Base-by-base conservation (phyloP, 345 rosid species). In the Lenwebbia sp. region DNA sequence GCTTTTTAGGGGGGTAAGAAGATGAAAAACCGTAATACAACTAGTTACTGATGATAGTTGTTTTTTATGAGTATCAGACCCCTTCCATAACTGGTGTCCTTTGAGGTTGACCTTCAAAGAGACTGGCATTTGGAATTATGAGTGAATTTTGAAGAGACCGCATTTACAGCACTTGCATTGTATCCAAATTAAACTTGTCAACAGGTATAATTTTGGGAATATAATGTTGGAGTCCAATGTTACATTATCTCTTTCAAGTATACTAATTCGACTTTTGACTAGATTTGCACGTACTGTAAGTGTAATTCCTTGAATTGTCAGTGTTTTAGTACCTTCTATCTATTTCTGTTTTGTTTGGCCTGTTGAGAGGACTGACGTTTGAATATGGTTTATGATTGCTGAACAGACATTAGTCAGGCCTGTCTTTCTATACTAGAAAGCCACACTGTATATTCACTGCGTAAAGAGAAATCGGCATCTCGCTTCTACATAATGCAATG, bases 401-500 rank as follows among this genome's bases (percentile, higher is more conserved):
- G 89, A 86, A 82, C 92, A 94, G 97, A 91, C 51, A 84, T 91
- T 87, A 51, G 85, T 89, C 87, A 86, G 87, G 88, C 85, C 30
- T 89, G 89, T 85, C 85, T 93, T 84, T 88, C 78, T 85, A 91
- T 94, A 74, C 52, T 92, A 86, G 92, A 91, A 88, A 91, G 92
- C 86, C 92, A 92, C 89, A 87, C 88, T 74, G 92, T 91, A 22
- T 89, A 84, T 52, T 93, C 95, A 37, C 83, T 92, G 86, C 89
- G 90, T 75, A 89, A 90, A 90, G 93, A 90, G 84, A 92, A 92
- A 91, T 90, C 94, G 17, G 75, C 89, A 5, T 57, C 88, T 49
- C 86, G 90, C 49, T 92, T 94, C 86, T 94, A 92, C 90, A 90
- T 92, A 86, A 86, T 94, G 92, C 92, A 92, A 74, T 88, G 92